Evolutionary conservation across 331 rosid species (phyloP).

Genomic region (Acacia concinna): DNA sequence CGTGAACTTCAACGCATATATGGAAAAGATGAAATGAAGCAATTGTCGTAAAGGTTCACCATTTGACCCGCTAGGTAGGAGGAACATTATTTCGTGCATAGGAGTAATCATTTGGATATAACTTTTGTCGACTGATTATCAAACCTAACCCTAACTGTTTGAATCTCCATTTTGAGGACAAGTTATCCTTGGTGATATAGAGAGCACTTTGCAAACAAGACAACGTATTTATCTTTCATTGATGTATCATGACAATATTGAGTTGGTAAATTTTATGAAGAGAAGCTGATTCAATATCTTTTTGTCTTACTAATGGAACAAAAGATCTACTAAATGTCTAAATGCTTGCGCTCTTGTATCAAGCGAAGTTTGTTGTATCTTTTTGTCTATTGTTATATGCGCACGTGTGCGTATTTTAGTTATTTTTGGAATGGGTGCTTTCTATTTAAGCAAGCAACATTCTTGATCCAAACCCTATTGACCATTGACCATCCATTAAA

Average conservation of each 20-base stretch:
- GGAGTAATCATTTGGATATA: slow-evolving; percentile 29
- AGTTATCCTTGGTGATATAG: slow-evolving; percentile 13
- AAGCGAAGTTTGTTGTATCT: not conserved
- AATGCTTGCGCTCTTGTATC: not conserved
- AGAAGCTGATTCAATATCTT: slow-evolving; percentile 23
- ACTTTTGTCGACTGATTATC: slow-evolving; percentile 24
- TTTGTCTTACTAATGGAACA: not conserved
- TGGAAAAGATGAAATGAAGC: slow-evolving; percentile 53
- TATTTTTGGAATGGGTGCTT: not conserved
- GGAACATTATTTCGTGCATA: slow-evolving; percentile 35
- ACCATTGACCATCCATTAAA: not conserved
- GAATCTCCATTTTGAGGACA: slow-evolving; percentile 21
- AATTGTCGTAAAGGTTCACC: slow-evolving; percentile 30
- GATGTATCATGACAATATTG: slow-evolving; percentile 12
- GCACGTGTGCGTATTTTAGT: not conserved
- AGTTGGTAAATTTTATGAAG: slow-evolving; percentile 28
- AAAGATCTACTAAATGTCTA: not conserved
- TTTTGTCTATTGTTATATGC: not conserved
- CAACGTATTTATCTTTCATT: slow-evolving; percentile 1
- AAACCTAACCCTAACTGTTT: slow-evolving; percentile 9
- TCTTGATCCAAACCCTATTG: not conserved
- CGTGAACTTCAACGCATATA: slow-evolving; percentile 72
- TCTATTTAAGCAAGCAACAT: not conserved
- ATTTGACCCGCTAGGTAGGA: slow-evolving; percentile 25
- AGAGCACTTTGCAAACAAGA: slow-evolving; percentile 12